These are phyloP conservation scores for Quercus gilva DNA, from an alignment of 306 rosid genomes.

Conservation along the genomic window DNA sequence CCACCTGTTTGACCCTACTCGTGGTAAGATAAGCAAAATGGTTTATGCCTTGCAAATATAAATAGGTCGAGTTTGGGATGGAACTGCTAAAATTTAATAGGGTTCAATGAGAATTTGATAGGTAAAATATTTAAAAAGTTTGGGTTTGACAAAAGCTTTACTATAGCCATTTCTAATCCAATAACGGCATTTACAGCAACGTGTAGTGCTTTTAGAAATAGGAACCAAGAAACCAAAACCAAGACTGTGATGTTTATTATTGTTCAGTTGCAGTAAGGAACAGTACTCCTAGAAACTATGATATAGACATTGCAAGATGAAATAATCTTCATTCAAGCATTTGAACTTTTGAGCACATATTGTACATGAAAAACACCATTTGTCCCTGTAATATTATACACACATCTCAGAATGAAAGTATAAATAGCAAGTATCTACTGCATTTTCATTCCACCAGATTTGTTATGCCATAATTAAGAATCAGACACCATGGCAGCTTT, in stretches of 20 bases:
- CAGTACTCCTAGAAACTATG: neutral
- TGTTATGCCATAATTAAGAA: constrained; percentile 22
- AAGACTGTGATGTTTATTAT: neutral
- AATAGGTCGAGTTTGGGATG: too few relatives aligned
- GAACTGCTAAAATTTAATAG: too few relatives aligned
- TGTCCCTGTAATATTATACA: constrained; percentile 3
- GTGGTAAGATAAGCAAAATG: too few relatives aligned
- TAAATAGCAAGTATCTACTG: neutral
- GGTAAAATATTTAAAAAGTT: too few relatives aligned
- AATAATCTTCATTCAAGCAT: neutral
- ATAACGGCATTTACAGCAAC: too few relatives aligned
- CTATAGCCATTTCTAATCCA: too few relatives aligned
- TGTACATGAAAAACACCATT: neutral
- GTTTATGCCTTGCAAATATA: too few relatives aligned
- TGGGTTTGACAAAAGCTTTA: too few relatives aligned
- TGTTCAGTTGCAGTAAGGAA: neutral
- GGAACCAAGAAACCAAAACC: neutral
- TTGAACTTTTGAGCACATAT: neutral
- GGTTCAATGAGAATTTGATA: too few relatives aligned
- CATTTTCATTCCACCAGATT: neutral
- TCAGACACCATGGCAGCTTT: constrained; percentile 24
- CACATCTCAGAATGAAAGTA: neutral
- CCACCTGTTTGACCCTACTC: too few relatives aligned
- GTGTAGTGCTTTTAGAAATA: neutral
- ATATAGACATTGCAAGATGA: neutral